A percentile compares a stretch with the other conserved stretches of the same genome.
These are phyloP conservation scores for Oryza meridionalis DNA, from an alignment of 176 grass and related monocot genomes.

Conservation along the genomic window DNA sequence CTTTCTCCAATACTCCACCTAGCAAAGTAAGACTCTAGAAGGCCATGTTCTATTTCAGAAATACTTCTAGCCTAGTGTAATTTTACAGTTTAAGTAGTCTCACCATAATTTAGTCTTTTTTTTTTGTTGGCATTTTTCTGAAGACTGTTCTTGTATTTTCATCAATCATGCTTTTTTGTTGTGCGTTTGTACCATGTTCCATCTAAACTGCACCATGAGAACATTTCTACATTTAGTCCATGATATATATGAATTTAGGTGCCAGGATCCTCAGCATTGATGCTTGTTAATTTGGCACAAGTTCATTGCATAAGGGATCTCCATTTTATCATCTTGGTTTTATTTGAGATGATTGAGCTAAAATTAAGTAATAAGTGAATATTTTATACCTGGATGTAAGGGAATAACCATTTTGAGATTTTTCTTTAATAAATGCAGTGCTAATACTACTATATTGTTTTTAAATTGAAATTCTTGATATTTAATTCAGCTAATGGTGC, in stretches of 20 bases:
- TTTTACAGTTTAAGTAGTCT: constrained; percentile 25
- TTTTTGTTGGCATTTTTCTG: constrained; percentile 24
- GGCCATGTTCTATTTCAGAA: constrained; percentile 28
- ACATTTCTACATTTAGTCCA: constrained; percentile 29
- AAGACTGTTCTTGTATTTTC: background rate
- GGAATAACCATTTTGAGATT: background rate
- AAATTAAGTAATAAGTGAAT: constrained; percentile 13
- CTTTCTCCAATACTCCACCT: constrained; percentile 68
- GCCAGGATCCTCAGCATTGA: background rate
- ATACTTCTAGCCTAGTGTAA: constrained; percentile 23
- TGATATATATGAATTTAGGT: constrained; percentile 2
- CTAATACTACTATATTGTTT: background rate
- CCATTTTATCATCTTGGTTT: constrained; percentile 12
- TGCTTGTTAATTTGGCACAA: constrained; percentile 16
- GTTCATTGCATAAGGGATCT: background rate
- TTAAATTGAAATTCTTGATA: constrained; percentile 12
- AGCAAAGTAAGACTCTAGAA: constrained; percentile 69
- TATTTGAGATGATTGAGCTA: background rate
- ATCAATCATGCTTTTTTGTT: constrained; percentile 2
- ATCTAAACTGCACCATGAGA: constrained; percentile 29
- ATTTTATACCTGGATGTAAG: background rate
- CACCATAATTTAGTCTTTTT: background rate
- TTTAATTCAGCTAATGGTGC: background rate
- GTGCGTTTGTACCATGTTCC: constrained; percentile 2
- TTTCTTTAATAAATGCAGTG: constrained; percentile 17